A percentile compares a stretch with the other conserved stretches of the same genome.
phyloP scores from a whole-genome alignment of 1,284 basidiomycete species.

The Meira nashicola region DNA sequence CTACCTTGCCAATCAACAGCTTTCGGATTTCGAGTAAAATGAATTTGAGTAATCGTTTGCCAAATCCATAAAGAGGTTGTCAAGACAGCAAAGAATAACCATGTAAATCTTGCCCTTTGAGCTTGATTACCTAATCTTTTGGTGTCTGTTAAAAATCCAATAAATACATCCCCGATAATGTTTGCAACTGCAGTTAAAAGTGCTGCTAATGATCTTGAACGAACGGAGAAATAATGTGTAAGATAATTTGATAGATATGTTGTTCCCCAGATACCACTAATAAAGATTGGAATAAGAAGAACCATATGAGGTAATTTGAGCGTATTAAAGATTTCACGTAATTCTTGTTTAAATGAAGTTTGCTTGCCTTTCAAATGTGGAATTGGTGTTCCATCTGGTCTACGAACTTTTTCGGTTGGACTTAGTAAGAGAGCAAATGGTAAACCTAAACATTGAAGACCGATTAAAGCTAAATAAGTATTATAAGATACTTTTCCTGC shows the following conservation, averaged over 20 bases:
- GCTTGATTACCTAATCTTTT: slow-evolving; percentile 9
- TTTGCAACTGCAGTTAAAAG: slow-evolving; percentile 6
- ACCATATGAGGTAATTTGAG: not conserved
- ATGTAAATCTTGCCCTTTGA: not conserved
- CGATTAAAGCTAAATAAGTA: slow-evolving; percentile 13
- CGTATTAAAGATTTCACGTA: not conserved
- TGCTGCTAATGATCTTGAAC: slow-evolving; percentile 2
- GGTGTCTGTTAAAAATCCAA: not conserved
- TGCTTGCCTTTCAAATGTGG: slow-evolving; percentile 6
- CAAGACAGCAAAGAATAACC: not conserved
- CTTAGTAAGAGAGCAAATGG: slow-evolving; percentile 7
- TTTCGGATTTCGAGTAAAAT: slow-evolving; percentile 3
- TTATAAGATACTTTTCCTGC: slow-evolving; percentile 8
- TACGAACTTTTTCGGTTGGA: not conserved
- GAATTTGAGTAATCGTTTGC: slow-evolving; percentile 10
- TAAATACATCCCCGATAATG: slow-evolving; percentile 1
- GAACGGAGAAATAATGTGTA: slow-evolving; percentile 9
- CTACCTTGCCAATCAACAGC: slow-evolving; percentile 6
- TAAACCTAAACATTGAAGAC: slow-evolving; percentile 10
- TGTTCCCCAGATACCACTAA: slow-evolving; percentile 10
- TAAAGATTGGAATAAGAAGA: slow-evolving; percentile 12
- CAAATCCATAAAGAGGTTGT: slow-evolving; percentile 10
- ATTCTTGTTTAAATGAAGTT: slow-evolving; percentile 1
- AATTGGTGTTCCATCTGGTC: slow-evolving; percentile 7
- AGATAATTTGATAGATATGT: slow-evolving; percentile 10